These are phyloP conservation scores for Cyberlindnera xishuangbannaensis DNA, from an alignment of 805 yeast species.

Conservation along the genomic window DNA sequence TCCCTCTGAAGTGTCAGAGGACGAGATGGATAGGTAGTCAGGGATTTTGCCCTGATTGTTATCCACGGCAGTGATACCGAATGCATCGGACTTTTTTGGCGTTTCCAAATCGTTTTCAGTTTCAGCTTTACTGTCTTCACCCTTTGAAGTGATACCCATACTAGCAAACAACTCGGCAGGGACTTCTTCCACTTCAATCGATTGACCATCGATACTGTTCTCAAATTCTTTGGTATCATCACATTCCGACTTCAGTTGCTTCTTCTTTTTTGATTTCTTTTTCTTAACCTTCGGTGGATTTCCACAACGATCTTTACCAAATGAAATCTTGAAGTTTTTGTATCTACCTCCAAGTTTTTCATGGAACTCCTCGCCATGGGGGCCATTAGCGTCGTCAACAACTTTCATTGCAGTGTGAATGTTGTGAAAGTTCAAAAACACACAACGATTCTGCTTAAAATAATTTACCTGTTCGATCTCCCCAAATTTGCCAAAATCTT, in stretches of 20 bases:
- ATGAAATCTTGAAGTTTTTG: slow-evolving; percentile 50
- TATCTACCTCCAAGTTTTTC: slow-evolving; percentile 42
- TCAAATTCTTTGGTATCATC: slow-evolving; percentile 1
- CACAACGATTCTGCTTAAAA: slow-evolving; percentile 64
- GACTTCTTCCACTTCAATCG: slow-evolving; percentile 16
- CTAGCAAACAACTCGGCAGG: slow-evolving; percentile 21
- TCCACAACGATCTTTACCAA: slow-evolving; percentile 79
- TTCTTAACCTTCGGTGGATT: slow-evolving; percentile 53
- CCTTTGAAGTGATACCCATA: slow-evolving; percentile 20
- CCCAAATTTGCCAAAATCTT: slow-evolving; percentile 61
- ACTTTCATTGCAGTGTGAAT: slow-evolving; percentile 58
- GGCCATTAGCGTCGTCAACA: slow-evolving; percentile 50
- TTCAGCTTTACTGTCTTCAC: slow-evolving; percentile 3
- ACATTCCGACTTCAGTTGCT: not conserved
- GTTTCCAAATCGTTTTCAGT: slow-evolving; percentile 1
- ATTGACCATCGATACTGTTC: slow-evolving; percentile 3
- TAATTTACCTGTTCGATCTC: slow-evolving; percentile 72
- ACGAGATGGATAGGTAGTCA: slow-evolving; percentile 9
- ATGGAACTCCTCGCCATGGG: slow-evolving; percentile 30
- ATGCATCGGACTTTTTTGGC: slow-evolving; percentile 9
- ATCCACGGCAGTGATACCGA: slow-evolving; percentile 17
- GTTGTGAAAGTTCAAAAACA: slow-evolving; percentile 65
- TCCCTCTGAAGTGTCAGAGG: slow-evolving; percentile 6
- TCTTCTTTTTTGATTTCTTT: slow-evolving; percentile 28
- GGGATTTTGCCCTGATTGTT: slow-evolving; percentile 2